Evolutionary conservation across 768 basidiomycete species (phyloP).

Genomic region (Termitomyces sp.): DNA sequence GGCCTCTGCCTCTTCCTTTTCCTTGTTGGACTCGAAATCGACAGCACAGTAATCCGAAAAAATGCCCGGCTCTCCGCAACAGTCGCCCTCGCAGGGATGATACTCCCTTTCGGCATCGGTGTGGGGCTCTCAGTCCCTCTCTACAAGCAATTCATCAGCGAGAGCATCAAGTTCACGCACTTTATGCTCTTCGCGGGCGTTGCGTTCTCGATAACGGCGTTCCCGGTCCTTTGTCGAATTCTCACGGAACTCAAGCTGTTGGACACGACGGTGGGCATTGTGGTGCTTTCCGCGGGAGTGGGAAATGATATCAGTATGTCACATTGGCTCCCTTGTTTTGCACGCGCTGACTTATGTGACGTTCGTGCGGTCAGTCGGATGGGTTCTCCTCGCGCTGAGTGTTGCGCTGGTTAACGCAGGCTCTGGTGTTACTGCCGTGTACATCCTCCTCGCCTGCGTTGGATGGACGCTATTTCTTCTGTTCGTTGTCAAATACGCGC

Average conservation of each 20-base stretch:
- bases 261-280: conserved; percentile 88
- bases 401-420: conserved; percentile 91
- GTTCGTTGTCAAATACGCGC: conserved; percentile 54
- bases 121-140: conserved; percentile 59
- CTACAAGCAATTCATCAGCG: conserved; percentile 72
- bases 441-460: conserved; percentile 74
- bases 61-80: conserved; percentile 65
- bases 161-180: conserved; percentile 68
- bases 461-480: conserved; percentile 80
- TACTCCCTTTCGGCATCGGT: conserved; percentile 85
- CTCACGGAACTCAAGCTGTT: conserved; percentile 88
- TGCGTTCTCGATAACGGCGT: conserved; percentile 85
- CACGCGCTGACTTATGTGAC: neutral
- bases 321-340: neutral
- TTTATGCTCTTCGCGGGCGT: conserved; percentile 96
- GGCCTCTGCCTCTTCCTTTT: conserved; percentile 88
- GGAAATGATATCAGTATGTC: conserved; percentile 70
- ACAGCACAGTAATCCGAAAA: conserved; percentile 70
- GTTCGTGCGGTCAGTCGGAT: conserved; percentile 44
- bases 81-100: conserved; percentile 81
- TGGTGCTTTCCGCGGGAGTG: conserved; percentile 91
- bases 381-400: conserved; percentile 85
- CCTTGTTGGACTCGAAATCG: conserved; percentile 91
- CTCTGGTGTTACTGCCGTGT: conserved; percentile 79
- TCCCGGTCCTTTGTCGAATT: conserved; percentile 84